Evolutionary conservation across 1,284 basidiomycete genomes (phyloP).

Genomic region (Ceratobasidium papillatum): DNA sequence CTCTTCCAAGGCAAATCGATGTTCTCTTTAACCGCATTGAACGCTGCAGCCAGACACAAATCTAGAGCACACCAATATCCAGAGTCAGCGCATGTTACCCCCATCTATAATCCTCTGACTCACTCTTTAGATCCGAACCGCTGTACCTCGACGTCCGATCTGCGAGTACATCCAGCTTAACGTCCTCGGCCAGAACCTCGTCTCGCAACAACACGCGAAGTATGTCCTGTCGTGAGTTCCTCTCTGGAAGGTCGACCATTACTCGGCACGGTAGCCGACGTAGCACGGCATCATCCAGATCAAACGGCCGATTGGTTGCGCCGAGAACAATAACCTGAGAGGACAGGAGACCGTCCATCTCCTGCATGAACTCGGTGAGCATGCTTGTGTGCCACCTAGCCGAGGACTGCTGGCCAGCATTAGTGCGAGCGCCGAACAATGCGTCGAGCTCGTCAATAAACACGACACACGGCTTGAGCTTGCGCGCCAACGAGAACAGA

Average conservation of each 20-base stretch:
- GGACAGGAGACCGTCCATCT: slow-evolving; percentile 93
- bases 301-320: slow-evolving; percentile 89
- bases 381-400: slow-evolving; percentile 82
- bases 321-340: slow-evolving; percentile 91
- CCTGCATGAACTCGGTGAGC: slow-evolving; percentile 97
- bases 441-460: slow-evolving; percentile 98
- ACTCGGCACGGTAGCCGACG: slow-evolving; percentile 83
- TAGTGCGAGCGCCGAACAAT: slow-evolving; percentile 86
- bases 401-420: slow-evolving; percentile 76
- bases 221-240: slow-evolving; percentile 77
- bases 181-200: slow-evolving; percentile 72
- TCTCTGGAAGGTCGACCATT: slow-evolving; percentile 83
- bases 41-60: slow-evolving; percentile 86
- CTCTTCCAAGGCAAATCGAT: slow-evolving; percentile 76
- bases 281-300: slow-evolving; percentile 85
- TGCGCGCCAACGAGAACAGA: slow-evolving; percentile 88
- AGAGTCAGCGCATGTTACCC: not conserved
- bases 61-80: slow-evolving; percentile 60
- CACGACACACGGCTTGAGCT: slow-evolving; percentile 91
- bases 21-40: slow-evolving; percentile 87
- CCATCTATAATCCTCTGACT: slow-evolving; percentile 51
- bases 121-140: slow-evolving; percentile 91
- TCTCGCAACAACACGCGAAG: slow-evolving; percentile 82
- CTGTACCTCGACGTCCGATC: slow-evolving; percentile 85
- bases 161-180: slow-evolving; percentile 71